Evolutionary conservation across 1,139 yeast species (phyloP).

Genomic region (Suhomyces atakaporum): DNA sequence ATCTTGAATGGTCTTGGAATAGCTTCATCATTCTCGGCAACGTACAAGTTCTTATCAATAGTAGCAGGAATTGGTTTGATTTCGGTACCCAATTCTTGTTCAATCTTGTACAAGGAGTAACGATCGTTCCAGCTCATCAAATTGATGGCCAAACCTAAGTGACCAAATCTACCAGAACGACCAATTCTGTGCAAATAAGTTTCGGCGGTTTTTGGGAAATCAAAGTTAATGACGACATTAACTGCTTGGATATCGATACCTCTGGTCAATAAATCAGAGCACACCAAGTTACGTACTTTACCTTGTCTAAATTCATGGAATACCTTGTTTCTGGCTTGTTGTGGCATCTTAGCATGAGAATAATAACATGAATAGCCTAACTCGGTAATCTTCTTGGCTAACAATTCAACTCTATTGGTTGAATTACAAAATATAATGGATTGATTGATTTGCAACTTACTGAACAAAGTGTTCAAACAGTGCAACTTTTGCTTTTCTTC

Average conservation of each 20-base stretch:
- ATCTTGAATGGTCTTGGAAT: conserved; percentile 89
- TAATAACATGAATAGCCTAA: conserved; percentile 95
- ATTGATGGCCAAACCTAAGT: conserved; percentile 95
- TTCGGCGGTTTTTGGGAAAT: conserved; percentile 97
- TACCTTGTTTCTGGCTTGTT: conserved; percentile 94
- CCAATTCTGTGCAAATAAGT: conserved; percentile 98
- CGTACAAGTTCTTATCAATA: conserved; percentile 86
- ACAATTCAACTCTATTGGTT: conserved; percentile 89
- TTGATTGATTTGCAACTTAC: conserved; percentile 93
- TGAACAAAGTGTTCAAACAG: conserved; percentile 90
- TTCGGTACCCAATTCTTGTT: conserved; percentile 96
- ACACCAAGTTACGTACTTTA: conserved; percentile 92
- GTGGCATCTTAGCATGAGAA: conserved; percentile 98
- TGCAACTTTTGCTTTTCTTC: conserved; percentile 96
- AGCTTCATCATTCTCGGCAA: conserved; percentile 72
- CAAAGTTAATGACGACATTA: conserved; percentile 95
- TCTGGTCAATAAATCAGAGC: conserved; percentile 94
- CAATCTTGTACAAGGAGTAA: conserved; percentile 89
- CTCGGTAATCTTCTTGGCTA: conserved; percentile 95
- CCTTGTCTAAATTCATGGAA: conserved; percentile 99
- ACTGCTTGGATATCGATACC: conserved; percentile 99
- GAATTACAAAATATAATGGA: conserved; percentile 96
- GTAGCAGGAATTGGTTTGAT: conserved; percentile 93
- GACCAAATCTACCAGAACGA: conserved; percentile 99
- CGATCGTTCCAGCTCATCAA: conserved; percentile 97